phyloP scores from a whole-genome alignment of 176 grass and related monocot species.

The Aegilops speltoides region DNA sequence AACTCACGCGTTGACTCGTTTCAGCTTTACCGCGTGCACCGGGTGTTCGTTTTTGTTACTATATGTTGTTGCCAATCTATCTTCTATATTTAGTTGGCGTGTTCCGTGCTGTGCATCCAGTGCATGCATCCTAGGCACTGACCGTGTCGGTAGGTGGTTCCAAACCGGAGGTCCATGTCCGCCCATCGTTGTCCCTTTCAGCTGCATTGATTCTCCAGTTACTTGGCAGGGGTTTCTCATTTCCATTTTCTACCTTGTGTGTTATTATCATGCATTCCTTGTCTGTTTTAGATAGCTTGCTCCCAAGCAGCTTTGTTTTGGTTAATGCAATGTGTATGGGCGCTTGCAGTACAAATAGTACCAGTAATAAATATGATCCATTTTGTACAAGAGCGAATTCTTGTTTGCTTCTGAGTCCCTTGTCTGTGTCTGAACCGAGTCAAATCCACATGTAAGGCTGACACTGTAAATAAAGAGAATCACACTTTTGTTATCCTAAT shows the following conservation, averaged over 20 bases:
- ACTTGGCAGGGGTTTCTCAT: neutral
- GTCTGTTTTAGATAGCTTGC: neutral
- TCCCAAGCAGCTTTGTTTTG: neutral
- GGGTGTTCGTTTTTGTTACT: neutral
- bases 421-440: neutral
- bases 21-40: neutral
- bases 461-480: neutral
- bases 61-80: neutral
- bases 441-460: neutral
- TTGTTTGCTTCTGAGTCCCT: neutral
- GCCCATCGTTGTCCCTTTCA: constrained; percentile 8
- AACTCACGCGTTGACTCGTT: constrained; percentile 24
- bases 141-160: constrained; percentile 19
- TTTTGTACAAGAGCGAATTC: neutral
- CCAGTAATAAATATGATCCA: neutral
- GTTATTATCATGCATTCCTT: neutral
- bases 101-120: neutral
- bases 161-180: neutral
- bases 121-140: neutral
- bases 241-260: neutral
- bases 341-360: neutral
- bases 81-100: neutral
- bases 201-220: constrained; percentile 6
- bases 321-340: neutral
- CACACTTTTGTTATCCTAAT: neutral